phyloP scores from a whole-genome alignment of 345 rosid genomes.

The Ceriops decandra region DNA sequence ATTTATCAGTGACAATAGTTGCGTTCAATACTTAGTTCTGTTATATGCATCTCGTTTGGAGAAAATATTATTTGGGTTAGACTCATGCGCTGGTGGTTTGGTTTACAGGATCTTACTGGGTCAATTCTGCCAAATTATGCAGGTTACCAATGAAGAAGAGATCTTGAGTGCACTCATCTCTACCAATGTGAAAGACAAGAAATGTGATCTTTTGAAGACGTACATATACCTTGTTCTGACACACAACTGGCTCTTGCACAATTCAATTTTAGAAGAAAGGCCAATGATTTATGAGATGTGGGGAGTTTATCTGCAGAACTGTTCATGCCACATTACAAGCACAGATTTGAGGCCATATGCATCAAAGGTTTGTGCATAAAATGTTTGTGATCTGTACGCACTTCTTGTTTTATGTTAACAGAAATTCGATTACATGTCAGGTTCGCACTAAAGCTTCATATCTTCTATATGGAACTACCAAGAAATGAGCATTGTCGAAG shows the following conservation, averaged over 20 bases:
- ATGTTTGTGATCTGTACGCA: background rate
- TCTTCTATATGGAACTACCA: constrained; percentile 45
- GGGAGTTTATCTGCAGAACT: constrained; percentile 63
- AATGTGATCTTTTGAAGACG: constrained; percentile 57
- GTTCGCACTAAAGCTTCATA: constrained; percentile 68
- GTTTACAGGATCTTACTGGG: background rate
- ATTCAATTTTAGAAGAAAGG: constrained; percentile 37
- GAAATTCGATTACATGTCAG: constrained; percentile 28
- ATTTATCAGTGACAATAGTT: too few relatives aligned
- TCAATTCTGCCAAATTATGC: constrained; percentile 10
- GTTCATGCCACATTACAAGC: constrained; percentile 70
- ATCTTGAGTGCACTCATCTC: constrained; percentile 50
- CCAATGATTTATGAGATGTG: constrained; percentile 63
- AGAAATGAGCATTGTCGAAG: constrained; percentile 14
- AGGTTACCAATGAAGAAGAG: constrained; percentile 62
- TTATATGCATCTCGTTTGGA: too few relatives aligned
- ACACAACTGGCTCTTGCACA: constrained; percentile 69
- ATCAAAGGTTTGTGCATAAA: constrained; percentile 46
- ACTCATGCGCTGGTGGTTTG: too few relatives aligned
- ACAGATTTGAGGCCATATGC: constrained; percentile 75
- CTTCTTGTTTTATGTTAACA: background rate
- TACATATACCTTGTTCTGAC: constrained; percentile 58
- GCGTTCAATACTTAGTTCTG: too few relatives aligned
- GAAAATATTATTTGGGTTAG: too few relatives aligned
- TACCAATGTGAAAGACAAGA: constrained; percentile 55